These are phyloP conservation scores for Trichoderma brevicompactum DNA, from an alignment of 2,329 filamentous ascomycete genomes.

Conservation along the genomic window DNA sequence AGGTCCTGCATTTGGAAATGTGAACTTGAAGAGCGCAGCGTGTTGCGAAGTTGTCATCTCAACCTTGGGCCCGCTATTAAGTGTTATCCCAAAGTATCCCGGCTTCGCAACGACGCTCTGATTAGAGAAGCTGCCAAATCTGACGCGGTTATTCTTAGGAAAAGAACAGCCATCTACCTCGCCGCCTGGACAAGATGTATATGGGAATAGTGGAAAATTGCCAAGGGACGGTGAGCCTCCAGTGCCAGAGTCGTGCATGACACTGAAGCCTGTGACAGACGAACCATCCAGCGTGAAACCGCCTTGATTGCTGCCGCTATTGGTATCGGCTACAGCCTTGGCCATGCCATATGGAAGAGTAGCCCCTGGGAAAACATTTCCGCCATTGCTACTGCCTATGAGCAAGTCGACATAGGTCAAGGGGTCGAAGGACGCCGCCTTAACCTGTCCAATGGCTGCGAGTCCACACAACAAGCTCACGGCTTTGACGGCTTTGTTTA, in stretches of 20 bases:
- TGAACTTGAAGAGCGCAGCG: constrained; percentile 68
- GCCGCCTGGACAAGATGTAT: constrained; percentile 63
- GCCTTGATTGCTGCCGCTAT: constrained; percentile 55
- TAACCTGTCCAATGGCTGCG: neutral
- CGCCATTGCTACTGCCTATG: constrained; percentile 41
- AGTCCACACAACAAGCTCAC: constrained; percentile 13
- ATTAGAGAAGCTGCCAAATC: constrained; percentile 52
- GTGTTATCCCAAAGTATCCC: constrained; percentile 66
- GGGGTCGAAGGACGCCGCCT: constrained; percentile 33
- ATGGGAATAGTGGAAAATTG: constrained; percentile 74
- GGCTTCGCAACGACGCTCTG: constrained; percentile 61
- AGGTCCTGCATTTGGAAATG: constrained; percentile 53
- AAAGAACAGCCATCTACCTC: constrained; percentile 66
- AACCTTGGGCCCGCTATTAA: constrained; percentile 61
- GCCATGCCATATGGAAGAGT: constrained; percentile 55
- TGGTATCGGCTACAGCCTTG: constrained; percentile 58
- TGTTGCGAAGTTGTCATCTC: constrained; percentile 73
- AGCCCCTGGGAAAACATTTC: constrained; percentile 51
- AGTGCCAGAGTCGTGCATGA: constrained; percentile 63
- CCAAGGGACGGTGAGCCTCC: constrained; percentile 66
- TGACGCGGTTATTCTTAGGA: constrained; percentile 50
- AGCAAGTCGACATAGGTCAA: constrained; percentile 45
- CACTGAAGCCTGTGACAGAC: constrained; percentile 59
- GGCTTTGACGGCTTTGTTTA: neutral
- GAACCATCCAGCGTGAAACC: constrained; percentile 59